Percentiles rank a stretch among this genome's conserved stretches.
These are phyloP conservation scores for Collybiopsis confluens DNA, from an alignment of 768 basidiomycete genomes.

Conservation along the genomic window DNA sequence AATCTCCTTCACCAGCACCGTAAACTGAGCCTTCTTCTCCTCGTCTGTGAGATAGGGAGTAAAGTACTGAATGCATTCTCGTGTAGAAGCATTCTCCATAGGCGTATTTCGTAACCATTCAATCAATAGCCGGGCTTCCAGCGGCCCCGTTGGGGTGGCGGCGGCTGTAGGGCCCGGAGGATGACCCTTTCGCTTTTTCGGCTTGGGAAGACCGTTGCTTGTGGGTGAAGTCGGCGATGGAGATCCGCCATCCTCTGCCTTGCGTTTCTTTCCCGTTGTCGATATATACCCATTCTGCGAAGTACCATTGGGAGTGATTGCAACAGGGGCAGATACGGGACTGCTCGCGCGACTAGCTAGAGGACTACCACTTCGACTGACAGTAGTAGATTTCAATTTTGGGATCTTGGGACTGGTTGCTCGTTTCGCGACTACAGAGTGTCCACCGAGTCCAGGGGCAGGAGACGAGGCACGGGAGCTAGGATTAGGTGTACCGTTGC, in stretches of 20 bases:
- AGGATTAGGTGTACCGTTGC: constrained; percentile 13
- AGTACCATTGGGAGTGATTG: constrained; percentile 12
- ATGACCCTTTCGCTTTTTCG: constrained; percentile 52
- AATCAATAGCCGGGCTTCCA: constrained; percentile 63
- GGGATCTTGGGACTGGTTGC: constrained; percentile 78
- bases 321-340: constrained; percentile 27
- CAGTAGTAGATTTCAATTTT: constrained; percentile 38
- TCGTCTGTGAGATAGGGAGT: constrained; percentile 68
- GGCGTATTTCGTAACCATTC: constrained; percentile 70
- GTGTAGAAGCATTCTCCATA: constrained; percentile 54
- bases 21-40: constrained; percentile 69
- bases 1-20: constrained; percentile 76
- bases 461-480: constrained; percentile 63
- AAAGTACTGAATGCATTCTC: constrained; percentile 79
- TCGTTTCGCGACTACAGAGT: constrained; percentile 77
- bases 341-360: constrained; percentile 54
- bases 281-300: constrained; percentile 15
- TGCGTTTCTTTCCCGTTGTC: constrained; percentile 29
- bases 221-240: constrained; percentile 25
- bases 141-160: constrained; percentile 46
- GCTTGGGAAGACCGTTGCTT: constrained; percentile 29
- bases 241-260: constrained; percentile 36
- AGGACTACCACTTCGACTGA: constrained; percentile 59
- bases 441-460: constrained; percentile 59
- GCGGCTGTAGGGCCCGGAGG: constrained; percentile 24